Conservation (phyloP, 768 basidiomycete genomes). For the Naganishia vishniacii region DNA sequence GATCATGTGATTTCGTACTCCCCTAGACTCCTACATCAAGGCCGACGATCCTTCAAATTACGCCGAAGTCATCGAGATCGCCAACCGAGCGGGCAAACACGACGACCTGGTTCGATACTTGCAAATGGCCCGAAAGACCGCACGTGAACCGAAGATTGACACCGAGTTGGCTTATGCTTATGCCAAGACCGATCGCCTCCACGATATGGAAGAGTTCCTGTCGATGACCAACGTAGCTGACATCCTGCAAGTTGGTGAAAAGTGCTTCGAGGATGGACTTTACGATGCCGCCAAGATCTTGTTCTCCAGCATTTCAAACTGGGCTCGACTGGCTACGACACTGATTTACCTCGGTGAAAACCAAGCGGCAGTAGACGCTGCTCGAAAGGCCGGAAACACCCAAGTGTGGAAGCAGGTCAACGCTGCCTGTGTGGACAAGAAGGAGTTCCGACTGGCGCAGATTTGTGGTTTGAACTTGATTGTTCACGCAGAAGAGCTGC, state of each 20-base stretch:
- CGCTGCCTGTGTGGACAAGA: conserved; percentile 94
- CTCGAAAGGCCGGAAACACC: conserved; percentile 97
- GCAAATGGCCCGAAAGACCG: conserved; percentile 95
- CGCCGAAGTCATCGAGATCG: conserved; percentile 89
- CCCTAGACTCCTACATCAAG: conserved; percentile 89
- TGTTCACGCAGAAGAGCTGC: conserved; percentile 51
- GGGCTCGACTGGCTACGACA: conserved; percentile 95
- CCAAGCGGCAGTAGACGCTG: conserved; percentile 96
- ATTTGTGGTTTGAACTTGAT: conserved; percentile 98
- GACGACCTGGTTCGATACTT: conserved; percentile 92
- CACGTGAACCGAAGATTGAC: conserved; percentile 95
- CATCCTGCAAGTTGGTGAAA: conserved; percentile 92
- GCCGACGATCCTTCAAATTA: conserved; percentile 92
- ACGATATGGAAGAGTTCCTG: conserved; percentile 99
- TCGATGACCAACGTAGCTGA: conserved; percentile 98
- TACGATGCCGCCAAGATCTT: conserved; percentile 95
- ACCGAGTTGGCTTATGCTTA: conserved; percentile 97
- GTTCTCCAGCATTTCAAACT: conserved; percentile 96
- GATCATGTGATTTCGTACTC: not conserved
- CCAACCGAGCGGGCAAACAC: conserved; percentile 81
- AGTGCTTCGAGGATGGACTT: conserved; percentile 96
- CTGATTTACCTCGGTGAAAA: conserved; percentile 97
- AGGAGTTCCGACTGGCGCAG: conserved; percentile 94
- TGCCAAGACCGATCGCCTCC: conserved; percentile 79
- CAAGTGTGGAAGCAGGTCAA: conserved; percentile 99